Base-by-base conservation (phyloP, 164 flowering plant species). In the Protea cynaroides region DNA sequence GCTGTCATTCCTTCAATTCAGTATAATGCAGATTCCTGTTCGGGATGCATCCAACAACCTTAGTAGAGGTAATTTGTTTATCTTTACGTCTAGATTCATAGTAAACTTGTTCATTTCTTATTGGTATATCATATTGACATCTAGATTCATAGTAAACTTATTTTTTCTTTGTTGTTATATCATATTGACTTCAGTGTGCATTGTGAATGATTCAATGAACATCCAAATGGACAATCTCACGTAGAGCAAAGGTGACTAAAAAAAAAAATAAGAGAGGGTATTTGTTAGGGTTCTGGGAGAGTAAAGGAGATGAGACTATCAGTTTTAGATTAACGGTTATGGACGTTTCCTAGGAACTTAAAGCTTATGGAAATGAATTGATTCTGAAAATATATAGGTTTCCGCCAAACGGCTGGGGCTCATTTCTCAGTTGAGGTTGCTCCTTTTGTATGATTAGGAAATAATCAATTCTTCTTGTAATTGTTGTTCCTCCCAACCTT, bases 1-100 rank as follows among this genome's bases (percentile, higher is more conserved):
- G 77, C 74, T 95, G 69, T 76, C 94, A 36, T 76, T 89, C 51
- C 86, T 72, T 59, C 81, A 84, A 64, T 88, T 83, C 66, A 73
- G 69, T 43, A 79, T 92, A 57, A 24, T 95, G 77, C 84, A 86
- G 77, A 83, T 95, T 75, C 91, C 96, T 65, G 87, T 95, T 59
- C 82, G 63, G 65, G 80, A 71, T 72, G 68, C 61, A 63, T 71
- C 88, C 59, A 82, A 74, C 65, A 73, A 77, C 71, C 74, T 75
- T 44, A 75, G 88, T 38, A 65, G 78, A 78, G 98, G 98, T 94
- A 81, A 12, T 51, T 18, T 36, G 18, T 62, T 37, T 15, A 57
- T 21, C 8, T 37, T 70, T 18, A 15, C 40, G n/a, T 53, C 17
- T 23, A 51, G 49, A 36, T 23, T 25, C 34, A 29, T 29, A 29